Evolutionary conservation across 768 basidiomycete species (phyloP).

Genomic region (Strobilomyces dryophilus): DNA sequence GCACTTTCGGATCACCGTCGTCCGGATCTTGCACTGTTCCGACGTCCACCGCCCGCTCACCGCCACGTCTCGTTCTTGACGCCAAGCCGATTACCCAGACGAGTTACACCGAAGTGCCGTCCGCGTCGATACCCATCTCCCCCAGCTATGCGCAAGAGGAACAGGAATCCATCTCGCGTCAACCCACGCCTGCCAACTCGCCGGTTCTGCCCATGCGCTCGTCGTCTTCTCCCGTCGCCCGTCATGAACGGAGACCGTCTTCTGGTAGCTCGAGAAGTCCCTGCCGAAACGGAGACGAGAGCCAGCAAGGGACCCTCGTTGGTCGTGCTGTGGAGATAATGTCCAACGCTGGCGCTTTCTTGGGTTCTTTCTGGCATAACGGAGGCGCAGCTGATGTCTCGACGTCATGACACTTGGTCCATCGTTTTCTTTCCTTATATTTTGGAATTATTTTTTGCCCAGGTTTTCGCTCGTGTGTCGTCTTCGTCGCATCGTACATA

Average conservation of each 20-base stretch:
- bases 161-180: conserved; percentile 34
- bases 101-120: conserved; percentile 19
- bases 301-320: conserved; percentile 43
- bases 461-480: conserved; percentile 7
- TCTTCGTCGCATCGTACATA: conserved; percentile 20
- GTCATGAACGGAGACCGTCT: conserved; percentile 18
- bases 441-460: conserved; percentile 29
- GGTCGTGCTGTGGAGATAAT: conserved; percentile 75
- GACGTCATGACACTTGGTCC: conserved; percentile 14
- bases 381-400: conserved; percentile 19
- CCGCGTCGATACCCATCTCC: conserved; percentile 21
- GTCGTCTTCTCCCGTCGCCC: conserved; percentile 10
- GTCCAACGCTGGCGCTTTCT: conserved; percentile 70
- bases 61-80: conserved; percentile 28
- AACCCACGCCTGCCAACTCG: conserved; percentile 63
- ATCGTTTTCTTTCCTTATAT: conserved; percentile 24
- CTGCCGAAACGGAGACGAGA: conserved; percentile 22
- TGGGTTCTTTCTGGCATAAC: conserved; percentile 57
- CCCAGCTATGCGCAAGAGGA: conserved; percentile 28
- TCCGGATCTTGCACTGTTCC: conserved; percentile 26
- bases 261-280: conserved; percentile 24
- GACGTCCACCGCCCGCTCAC: conserved; percentile 12
- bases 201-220: conserved; percentile 39
- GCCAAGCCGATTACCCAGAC: conserved; percentile 27
- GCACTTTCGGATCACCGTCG: conserved; percentile 18